Evolutionary conservation across 192 early-diverging fungal genomes (phyloP).

Genomic region (Backusella circina): DNA sequence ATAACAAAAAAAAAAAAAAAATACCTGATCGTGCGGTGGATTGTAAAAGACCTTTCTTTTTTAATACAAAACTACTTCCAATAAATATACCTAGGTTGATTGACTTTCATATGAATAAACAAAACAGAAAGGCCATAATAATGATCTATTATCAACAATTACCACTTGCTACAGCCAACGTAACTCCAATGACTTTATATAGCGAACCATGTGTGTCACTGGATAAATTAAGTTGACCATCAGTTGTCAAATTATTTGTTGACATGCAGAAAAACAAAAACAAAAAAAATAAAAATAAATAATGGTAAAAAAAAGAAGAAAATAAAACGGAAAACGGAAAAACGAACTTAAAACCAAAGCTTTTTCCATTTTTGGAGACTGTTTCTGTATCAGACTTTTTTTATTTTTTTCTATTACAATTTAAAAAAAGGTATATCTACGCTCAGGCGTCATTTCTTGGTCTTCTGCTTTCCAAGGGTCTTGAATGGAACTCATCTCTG

Average conservation of each 20-base stretch:
- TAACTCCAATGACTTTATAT: conserved; percentile 72
- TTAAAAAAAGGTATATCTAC: background rate
- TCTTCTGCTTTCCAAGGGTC: background rate
- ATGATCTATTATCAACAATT: background rate
- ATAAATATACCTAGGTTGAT: conserved; percentile 69
- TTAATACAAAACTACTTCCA: conserved; percentile 90
- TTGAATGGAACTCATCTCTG: background rate
- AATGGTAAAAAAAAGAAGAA: background rate
- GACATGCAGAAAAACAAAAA: background rate
- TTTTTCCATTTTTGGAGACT: background rate
- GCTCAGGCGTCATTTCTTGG: background rate
- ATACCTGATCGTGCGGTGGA: conserved; percentile 54
- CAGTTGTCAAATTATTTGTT: conserved; percentile 9
- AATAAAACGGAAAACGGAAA: background rate
- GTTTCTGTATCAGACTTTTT: background rate
- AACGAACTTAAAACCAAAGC: background rate
- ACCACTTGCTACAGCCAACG: conserved; percentile 68
- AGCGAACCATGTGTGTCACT: conserved; percentile 7
- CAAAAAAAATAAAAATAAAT: background rate
- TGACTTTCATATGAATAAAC: background rate
- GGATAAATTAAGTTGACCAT: background rate
- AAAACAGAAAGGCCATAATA: background rate
- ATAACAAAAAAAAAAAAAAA: background rate
- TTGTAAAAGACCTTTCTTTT: conserved; percentile 91
- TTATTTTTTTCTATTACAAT: background rate